These are phyloP conservation scores for Drechslerella stenobrocha DNA, from an alignment of 2,329 filamentous ascomycete genomes.

Conservation along the genomic window DNA sequence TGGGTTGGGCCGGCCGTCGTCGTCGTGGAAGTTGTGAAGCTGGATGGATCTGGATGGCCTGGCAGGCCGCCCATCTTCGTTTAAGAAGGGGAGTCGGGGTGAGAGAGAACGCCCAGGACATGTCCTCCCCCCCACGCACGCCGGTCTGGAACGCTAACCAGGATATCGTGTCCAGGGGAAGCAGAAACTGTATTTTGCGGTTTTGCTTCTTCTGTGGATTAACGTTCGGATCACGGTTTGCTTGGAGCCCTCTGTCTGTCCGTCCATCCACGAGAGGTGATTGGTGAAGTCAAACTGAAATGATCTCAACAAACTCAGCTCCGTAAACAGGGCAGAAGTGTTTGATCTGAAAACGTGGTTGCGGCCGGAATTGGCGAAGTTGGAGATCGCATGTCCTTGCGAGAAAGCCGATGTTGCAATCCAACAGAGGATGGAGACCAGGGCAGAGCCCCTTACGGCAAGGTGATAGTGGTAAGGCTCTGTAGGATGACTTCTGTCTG, in stretches of 20 bases:
- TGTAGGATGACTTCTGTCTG: too few relatives aligned
- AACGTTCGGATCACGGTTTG: conserved; percentile 37
- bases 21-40: conserved; percentile 21
- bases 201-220: conserved; percentile 15
- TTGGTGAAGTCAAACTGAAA: too few relatives aligned
- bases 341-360: conserved; percentile 47
- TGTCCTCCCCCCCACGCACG: conserved; percentile 33
- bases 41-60: conserved; percentile 41
- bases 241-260: too few relatives aligned
- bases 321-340: conserved; percentile 47
- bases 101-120: too few relatives aligned
- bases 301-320: conserved; percentile 30
- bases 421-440: too few relatives aligned
- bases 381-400: conserved; percentile 22
- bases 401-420: too few relatives aligned
- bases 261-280: too few relatives aligned
- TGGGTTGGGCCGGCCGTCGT: conserved; percentile 18
- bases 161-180: conserved; percentile 29
- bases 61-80: conserved; percentile 48
- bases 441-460: too few relatives aligned
- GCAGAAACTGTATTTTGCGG: conserved; percentile 19
- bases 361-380: conserved; percentile 46
- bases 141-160: conserved; percentile 29
- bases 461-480: too few relatives aligned
- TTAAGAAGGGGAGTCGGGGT: conserved; percentile 46